A percentile compares a stretch with the other conserved stretches of the same genome.
Evolutionary conservation across 2,329 filamentous ascomycete species (phyloP).

Genomic region (Microcyclospora tardicrescens): DNA sequence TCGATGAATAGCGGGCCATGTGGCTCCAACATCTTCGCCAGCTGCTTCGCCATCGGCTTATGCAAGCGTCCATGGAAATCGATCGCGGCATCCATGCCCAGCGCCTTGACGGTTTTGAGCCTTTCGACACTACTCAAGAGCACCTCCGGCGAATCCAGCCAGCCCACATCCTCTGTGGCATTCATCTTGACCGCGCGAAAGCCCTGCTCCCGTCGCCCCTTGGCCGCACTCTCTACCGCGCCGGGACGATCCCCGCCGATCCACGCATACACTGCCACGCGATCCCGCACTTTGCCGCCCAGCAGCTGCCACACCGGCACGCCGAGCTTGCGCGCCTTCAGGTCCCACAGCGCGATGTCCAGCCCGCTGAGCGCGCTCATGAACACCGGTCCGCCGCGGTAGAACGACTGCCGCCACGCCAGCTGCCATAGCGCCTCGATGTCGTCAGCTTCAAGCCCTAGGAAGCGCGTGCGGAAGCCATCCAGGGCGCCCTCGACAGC

Average conservation of each 20-base stretch:
- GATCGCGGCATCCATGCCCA: conserved; percentile 60
- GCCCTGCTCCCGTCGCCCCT: conserved; percentile 46
- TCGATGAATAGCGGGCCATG: conserved; percentile 63
- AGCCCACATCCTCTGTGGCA: conserved; percentile 60
- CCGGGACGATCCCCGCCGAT: conserved; percentile 61
- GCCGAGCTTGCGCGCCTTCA: conserved; percentile 52
- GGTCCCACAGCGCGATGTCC: conserved; percentile 69
- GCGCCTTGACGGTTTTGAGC: conserved; percentile 52
- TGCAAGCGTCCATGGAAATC: conserved; percentile 70
- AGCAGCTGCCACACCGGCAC: conserved; percentile 63
- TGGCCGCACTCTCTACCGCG: conserved; percentile 45
- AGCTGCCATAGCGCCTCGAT: conserved; percentile 74
- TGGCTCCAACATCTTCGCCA: conserved; percentile 54
- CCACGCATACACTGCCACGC: conserved; percentile 63
- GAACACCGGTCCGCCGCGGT: conserved; percentile 64
- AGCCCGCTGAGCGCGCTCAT: conserved; percentile 68
- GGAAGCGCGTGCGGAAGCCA: conserved; percentile 48
- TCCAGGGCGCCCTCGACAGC: conserved; percentile 63
- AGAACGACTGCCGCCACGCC: conserved; percentile 57
- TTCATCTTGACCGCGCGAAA: conserved; percentile 67
- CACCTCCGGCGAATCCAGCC: conserved; percentile 57
- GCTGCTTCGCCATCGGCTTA: conserved; percentile 69
- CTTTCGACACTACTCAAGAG: conserved; percentile 53
- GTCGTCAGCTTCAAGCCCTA: conserved; percentile 58
- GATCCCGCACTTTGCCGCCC: conserved; percentile 59